Conservation (phyloP, 2,329 filamentous ascomycete species). For the Cephalotrichum gorgonifer region DNA sequence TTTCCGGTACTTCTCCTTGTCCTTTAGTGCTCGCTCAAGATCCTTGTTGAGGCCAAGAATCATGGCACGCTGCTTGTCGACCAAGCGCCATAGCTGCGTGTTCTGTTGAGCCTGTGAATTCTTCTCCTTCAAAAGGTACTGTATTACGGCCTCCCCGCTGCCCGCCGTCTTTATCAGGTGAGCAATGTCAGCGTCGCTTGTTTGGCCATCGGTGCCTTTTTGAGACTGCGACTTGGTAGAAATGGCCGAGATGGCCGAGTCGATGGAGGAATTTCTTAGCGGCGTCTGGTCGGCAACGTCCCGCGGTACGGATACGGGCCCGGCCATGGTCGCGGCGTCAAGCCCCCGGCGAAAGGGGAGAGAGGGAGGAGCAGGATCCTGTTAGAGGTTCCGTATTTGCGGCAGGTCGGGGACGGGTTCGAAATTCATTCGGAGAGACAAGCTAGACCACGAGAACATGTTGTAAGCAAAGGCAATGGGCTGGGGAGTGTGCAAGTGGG, state of each 20-base stretch:
- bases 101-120: constrained; percentile 83
- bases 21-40: constrained; percentile 78
- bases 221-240: constrained; percentile 48
- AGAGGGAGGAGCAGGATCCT: constrained; percentile 4
- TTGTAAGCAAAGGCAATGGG: neutral
- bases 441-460: neutral
- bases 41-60: constrained; percentile 92
- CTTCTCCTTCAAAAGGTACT: constrained; percentile 85
- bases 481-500: neutral
- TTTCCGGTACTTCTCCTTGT: constrained; percentile 87
- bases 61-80: constrained; percentile 93
- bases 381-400: constrained; percentile 1
- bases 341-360: neutral
- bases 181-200: constrained; percentile 65
- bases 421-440: constrained; percentile 2
- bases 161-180: constrained; percentile 75
- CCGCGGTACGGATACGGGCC: constrained; percentile 29
- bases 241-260: constrained; percentile 78
- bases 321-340: constrained; percentile 31
- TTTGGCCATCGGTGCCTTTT: constrained; percentile 46
- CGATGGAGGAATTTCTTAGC: constrained; percentile 77
- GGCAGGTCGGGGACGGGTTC: neutral
- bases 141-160: constrained; percentile 79
- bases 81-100: constrained; percentile 83
- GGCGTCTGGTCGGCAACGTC: constrained; percentile 25